Evolutionary conservation across 2,329 filamentous ascomycete species (phyloP).

Genomic region (Penicillium sclerotiorum): DNA sequence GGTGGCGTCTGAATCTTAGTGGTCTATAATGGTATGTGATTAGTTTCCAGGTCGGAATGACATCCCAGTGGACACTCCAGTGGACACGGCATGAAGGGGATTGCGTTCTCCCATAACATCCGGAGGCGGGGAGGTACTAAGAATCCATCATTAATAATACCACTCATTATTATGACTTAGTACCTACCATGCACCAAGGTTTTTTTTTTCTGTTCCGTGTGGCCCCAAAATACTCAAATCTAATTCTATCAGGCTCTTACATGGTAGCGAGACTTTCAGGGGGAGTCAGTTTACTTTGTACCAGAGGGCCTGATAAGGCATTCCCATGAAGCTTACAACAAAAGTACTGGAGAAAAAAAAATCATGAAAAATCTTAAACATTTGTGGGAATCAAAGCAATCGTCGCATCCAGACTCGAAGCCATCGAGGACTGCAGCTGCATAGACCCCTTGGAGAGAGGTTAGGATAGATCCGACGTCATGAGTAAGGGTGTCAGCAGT

Average conservation of each 20-base stretch:
- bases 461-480: not conserved
- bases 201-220: too few species aligned
- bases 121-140: not conserved
- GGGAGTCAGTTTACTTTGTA: not conserved
- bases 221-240: too few species aligned
- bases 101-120: constrained; percentile 1
- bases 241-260: too few species aligned
- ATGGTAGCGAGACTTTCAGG: too few species aligned
- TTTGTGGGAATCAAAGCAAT: too few species aligned
- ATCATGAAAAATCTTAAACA: too few species aligned
- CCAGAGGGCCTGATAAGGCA: not conserved
- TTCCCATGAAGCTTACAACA: not conserved
- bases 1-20: constrained; percentile 13
- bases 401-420: constrained; percentile 16
- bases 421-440: constrained; percentile 9
- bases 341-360: constrained; percentile 9
- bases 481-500: constrained; percentile 1
- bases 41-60: constrained; percentile 12
- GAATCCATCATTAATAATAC: too few species aligned
- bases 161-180: too few species aligned
- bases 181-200: too few species aligned
- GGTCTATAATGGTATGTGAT: not conserved
- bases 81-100: constrained; percentile 22
- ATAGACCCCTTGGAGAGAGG: not conserved
- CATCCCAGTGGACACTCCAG: constrained; percentile 19